Evolutionary conservation across 192 early-diverging fungal species (phyloP).

Genomic region (Coemansia sp.): DNA sequence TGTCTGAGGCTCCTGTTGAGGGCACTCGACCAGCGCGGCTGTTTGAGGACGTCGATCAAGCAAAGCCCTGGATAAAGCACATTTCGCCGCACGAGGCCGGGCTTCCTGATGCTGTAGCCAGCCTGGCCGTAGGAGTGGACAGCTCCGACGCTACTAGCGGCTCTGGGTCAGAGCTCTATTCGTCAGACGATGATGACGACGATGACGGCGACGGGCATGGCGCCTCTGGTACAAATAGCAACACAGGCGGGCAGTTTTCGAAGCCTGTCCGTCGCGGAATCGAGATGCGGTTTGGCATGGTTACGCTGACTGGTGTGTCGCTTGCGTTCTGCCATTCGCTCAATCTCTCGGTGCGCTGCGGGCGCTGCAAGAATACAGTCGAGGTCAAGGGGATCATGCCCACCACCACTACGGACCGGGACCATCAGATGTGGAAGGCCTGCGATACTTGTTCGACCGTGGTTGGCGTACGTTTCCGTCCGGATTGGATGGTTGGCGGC

Average conservation of each 20-base stretch:
- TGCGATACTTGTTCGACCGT: conserved; percentile 54
- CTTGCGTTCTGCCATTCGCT: conserved; percentile 62
- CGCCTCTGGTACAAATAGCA: not conserved
- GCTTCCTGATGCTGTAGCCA: conserved; percentile 1
- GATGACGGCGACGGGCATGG: conserved; percentile 14
- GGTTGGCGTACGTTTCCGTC: conserved; percentile 55
- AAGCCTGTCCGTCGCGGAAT: conserved; percentile 61
- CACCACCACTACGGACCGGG: conserved; percentile 15
- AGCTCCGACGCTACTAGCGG: not conserved
- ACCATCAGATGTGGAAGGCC: conserved; percentile 45
- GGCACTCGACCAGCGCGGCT: not conserved
- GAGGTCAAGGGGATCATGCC: conserved; percentile 55
- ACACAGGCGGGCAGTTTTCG: conserved; percentile 16
- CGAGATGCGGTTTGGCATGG: conserved; percentile 62
- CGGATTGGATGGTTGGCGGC: conserved; percentile 55
- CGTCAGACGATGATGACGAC: not conserved
- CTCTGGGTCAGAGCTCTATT: no score
- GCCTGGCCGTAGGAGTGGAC: not conserved
- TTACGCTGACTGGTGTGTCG: conserved; percentile 58
- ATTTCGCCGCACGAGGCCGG: conserved; percentile 25
- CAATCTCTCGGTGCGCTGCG: conserved; percentile 62
- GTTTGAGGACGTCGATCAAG: conserved; percentile 6
- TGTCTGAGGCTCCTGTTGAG: not conserved
- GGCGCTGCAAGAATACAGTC: conserved; percentile 64
- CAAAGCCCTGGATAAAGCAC: conserved; percentile 34